Evolutionary conservation across 2,329 filamentous ascomycete species (phyloP).

Genomic region (Fusarium napiforme): DNA sequence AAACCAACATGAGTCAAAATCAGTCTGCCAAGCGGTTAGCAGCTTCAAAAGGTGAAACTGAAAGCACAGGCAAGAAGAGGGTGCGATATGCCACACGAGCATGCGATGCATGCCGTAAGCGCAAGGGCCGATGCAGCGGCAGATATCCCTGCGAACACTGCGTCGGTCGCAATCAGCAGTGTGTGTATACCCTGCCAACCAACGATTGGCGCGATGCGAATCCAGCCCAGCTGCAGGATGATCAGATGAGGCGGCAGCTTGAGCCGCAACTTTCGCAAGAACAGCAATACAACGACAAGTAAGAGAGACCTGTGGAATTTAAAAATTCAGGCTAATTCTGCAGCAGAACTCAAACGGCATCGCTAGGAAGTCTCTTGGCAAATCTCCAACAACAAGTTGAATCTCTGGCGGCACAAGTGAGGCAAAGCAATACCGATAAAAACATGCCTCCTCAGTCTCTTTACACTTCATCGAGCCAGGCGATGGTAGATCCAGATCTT

Average conservation of each 20-base stretch:
- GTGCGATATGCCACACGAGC: not conserved
- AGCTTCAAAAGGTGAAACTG: not conserved
- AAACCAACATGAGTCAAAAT: not conserved
- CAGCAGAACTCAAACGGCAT: not conserved
- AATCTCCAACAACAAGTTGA: not conserved
- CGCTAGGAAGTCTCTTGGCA: not conserved
- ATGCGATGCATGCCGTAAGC: not conserved
- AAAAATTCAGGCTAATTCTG: not conserved
- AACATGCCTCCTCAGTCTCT: not conserved
- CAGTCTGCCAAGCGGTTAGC: not conserved
- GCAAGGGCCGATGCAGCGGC: not conserved
- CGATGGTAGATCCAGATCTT: not conserved
- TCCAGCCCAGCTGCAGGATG: not conserved
- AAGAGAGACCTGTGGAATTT: not conserved
- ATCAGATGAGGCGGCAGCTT: not conserved
- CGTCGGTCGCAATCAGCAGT: not conserved
- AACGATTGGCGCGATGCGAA: not conserved
- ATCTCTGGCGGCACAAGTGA: not conserved
- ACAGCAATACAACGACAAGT: not conserved
- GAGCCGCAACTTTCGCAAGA: not conserved
- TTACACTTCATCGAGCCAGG: not conserved
- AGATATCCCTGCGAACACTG: conserved; percentile 1
- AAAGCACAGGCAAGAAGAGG: not conserved
- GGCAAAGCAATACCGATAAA: not conserved
- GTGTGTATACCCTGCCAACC: not conserved